Base-by-base conservation (phyloP, 2,329 filamentous ascomycete genomes). In the Pyricularia pennisetigena region DNA sequence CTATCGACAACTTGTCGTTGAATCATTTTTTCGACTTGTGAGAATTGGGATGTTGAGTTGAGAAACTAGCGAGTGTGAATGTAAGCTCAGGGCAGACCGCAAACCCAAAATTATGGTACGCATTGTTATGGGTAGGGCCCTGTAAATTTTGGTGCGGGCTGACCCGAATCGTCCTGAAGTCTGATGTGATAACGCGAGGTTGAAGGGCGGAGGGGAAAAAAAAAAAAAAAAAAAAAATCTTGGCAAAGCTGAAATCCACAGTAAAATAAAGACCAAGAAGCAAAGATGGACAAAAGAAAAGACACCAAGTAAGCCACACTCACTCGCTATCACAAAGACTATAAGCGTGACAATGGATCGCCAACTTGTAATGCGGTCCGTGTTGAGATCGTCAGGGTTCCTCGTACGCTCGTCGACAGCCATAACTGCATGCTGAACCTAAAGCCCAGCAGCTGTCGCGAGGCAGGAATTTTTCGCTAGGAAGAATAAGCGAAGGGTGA, bases 301-400 rank as follows among this genome's bases (percentile, higher is more conserved):
- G 30, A 32, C 2, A 2, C 30, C 5, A 32, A 28, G 16, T 14
- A 62, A 35, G 35, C n/a, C 35, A 49, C 32, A 41, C 88, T 82
- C 79, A 91, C 89, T 92, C 4, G 89, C 89, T 59, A 90, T 62
- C 41, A 91, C 79, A 73, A 92, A 92, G 63, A 89, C 83, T 67
- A 92, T 78, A 41, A 92, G 81, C 0, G 89, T 91, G 68, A 92
- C 77, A 66, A 92, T 91, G 20, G 89, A 91, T 66, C 85, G 82
- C 89, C 89, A 92, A 69, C 85, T 77, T 68, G 76, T 83, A 73
- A 92, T 91, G 71, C 82, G 77, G 65, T 76, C 76, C 29, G 85
- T 88, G 70, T 87, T 79, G 12, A 83, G 75, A 68, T 78, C 74
- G 26, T 62, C 59, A 16, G 26, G 24, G 24, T 28, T 62, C 24